Base-by-base conservation (phyloP, 352 stramenopile species). In the Pythium aristosporum region DNA sequence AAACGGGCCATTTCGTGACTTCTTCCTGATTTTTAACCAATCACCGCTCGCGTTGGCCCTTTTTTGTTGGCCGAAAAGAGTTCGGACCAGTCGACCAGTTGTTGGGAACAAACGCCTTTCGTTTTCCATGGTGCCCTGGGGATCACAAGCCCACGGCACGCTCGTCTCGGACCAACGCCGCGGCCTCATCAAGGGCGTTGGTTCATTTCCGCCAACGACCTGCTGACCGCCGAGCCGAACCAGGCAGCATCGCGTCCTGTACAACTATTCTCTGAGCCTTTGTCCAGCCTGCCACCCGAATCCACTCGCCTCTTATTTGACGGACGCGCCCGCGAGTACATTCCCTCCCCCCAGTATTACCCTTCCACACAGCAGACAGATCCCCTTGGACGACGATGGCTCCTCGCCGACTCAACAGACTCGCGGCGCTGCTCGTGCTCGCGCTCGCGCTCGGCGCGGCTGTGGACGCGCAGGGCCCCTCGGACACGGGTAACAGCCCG, bases 41-140 rank as follows among this genome's bases (percentile, higher is more conserved):
- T 61, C 51, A 67, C 3, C 18, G 16, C 18, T 21, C 25, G 5
- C 16, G 23, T 20, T 55, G 51, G 34, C 52, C 50, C 13, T 25
- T 67, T 36, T 43, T 34, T 67, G 61, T 12, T n/a, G n/a, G n/a
- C n/a, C n/a, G n/a, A 18, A 57, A 61, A 57, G 61, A 57, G 61
- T 67, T 61, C 61, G 61, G 61, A 67, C 7, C 46, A 32, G 44
- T 67, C 52, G 61, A 46, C 61, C 51, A 34, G 39, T 61, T 61
- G n/a, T n/a, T n/a, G n/a, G n/a, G n/a, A n/a, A n/a, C n/a, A n/a
- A n/a, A n/a, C n/a, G n/a, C n/a, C n/a, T n/a, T n/a, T n/a, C n/a
- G n/a, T n/a, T n/a, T n/a, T n/a, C 25, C 25, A 30, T 30, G 25
- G 25, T 30, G 25, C 25, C 25, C 25, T n/a, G n/a, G n/a, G 37